Conservation (phyloP, 345 rosid species). For the Hibiscus trionum region DNA sequence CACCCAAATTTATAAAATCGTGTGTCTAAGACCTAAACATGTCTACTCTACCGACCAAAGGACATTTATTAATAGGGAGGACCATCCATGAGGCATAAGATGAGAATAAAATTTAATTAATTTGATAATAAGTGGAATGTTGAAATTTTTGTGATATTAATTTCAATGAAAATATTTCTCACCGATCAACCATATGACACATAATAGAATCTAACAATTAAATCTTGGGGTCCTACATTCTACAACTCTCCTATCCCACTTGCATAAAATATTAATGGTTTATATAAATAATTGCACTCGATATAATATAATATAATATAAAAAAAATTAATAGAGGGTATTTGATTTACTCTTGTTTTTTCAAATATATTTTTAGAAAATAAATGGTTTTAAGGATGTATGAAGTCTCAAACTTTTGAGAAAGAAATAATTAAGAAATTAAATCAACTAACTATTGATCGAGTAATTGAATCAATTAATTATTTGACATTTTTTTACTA, state of each 20-base stretch:
- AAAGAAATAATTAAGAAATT: no score
- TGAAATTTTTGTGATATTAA: neutral
- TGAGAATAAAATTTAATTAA: neutral
- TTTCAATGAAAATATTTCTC: neutral
- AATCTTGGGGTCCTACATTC: neutral
- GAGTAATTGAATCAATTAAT: no score
- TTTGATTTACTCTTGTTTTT: no score
- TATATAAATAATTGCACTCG: neutral
- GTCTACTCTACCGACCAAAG: neutral
- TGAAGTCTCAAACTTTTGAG: no score
- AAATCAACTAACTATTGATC: no score
- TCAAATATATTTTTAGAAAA: no score
- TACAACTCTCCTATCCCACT: neutral
- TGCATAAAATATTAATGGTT: neutral
- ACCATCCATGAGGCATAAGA: neutral
- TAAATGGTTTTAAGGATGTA: no score
- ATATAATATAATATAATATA: neutral
- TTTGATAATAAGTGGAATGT: neutral
- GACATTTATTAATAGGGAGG: neutral
- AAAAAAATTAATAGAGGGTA: no score
- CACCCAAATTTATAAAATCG: neutral
- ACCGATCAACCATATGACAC: neutral
- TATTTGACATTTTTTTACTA: no score
- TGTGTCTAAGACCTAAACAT: neutral
- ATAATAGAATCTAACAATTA: neutral